Percentiles rank a stretch among this genome's conserved stretches.
These are phyloP conservation scores for Bisporella sp. DNA, from an alignment of 2,329 filamentous ascomycete genomes.

Conservation along the genomic window DNA sequence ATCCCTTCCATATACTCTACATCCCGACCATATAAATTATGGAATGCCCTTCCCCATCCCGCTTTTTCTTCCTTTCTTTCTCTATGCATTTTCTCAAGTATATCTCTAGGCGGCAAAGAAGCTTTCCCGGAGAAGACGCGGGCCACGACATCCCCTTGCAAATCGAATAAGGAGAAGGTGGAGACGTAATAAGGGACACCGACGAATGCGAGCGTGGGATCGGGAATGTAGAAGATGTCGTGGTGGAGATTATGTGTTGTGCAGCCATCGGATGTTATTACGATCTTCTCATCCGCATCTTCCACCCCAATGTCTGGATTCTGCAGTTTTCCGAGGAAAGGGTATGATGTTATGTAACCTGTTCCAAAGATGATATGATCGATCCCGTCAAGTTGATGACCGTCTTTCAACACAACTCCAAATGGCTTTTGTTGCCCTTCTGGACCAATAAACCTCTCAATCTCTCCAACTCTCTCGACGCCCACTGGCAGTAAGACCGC, in stretches of 20 bases:
- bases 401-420: conserved; percentile 43
- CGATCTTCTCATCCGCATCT: conserved; percentile 38
- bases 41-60: conserved; percentile 28
- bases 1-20: conserved; percentile 22
- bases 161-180: conserved; percentile 41
- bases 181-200: conserved; percentile 39
- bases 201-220: conserved; percentile 36
- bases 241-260: conserved; percentile 39
- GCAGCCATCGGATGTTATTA: conserved; percentile 43
- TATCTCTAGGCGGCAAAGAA: conserved; percentile 26
- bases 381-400: conserved; percentile 43
- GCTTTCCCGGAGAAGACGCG: conserved; percentile 32
- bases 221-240: conserved; percentile 43
- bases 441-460: neutral
- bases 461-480: conserved; percentile 5
- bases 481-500: conserved; percentile 3
- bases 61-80: conserved; percentile 32
- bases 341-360: conserved; percentile 60
- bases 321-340: conserved; percentile 46
- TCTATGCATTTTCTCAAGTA: conserved; percentile 28
- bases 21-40: conserved; percentile 13
- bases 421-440: conserved; percentile 28
- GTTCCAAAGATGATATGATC: conserved; percentile 58
- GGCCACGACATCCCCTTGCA: conserved; percentile 38
- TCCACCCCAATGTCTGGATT: conserved; percentile 33